A percentile compares a stretch with the other conserved stretches of the same genome.
Conservation (phyloP, 2,329 filamentous ascomycete species). For the Aureobasidium melanogenum region DNA sequence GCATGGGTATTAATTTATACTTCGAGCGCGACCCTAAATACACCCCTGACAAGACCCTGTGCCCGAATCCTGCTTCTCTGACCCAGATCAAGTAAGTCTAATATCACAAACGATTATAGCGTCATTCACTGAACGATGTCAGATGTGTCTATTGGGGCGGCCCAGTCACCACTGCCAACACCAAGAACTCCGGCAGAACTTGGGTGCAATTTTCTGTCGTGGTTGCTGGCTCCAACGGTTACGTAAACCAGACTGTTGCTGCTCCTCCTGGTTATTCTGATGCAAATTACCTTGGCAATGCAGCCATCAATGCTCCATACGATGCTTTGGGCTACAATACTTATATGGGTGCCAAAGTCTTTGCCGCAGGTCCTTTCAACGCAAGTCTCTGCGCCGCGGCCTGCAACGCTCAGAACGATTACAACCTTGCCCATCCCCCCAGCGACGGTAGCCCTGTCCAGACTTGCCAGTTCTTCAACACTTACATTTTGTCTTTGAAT, state of each 20-base stretch:
- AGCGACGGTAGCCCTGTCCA: neutral
- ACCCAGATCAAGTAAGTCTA: constrained; percentile 28
- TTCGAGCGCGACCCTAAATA: constrained; percentile 18
- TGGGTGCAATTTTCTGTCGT: constrained; percentile 13
- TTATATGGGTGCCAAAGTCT: constrained; percentile 22
- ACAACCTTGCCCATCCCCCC: constrained; percentile 15
- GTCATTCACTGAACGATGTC: neutral
- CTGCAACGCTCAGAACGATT: constrained; percentile 17
- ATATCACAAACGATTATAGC: constrained; percentile 3
- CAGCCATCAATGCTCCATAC: constrained; percentile 21
- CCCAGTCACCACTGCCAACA: constrained; percentile 20
- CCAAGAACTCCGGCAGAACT: constrained; percentile 20
- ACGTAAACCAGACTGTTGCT: constrained; percentile 4
- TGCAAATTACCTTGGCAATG: constrained; percentile 15
- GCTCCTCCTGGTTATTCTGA: constrained; percentile 15
- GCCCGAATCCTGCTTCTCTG: constrained; percentile 26
- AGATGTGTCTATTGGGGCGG: constrained; percentile 30
- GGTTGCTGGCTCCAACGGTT: constrained; percentile 14
- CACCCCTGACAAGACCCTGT: constrained; percentile 22
- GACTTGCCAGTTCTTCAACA: constrained; percentile 8
- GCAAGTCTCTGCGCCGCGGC: constrained; percentile 22
- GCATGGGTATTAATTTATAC: constrained; percentile 15
- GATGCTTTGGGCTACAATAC: constrained; percentile 21
- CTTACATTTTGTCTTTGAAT: constrained; percentile 5
- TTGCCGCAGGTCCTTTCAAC: constrained; percentile 25